These are phyloP conservation scores for Starmera dryadoides DNA, from an alignment of 805 yeast genomes.

Conservation along the genomic window DNA sequence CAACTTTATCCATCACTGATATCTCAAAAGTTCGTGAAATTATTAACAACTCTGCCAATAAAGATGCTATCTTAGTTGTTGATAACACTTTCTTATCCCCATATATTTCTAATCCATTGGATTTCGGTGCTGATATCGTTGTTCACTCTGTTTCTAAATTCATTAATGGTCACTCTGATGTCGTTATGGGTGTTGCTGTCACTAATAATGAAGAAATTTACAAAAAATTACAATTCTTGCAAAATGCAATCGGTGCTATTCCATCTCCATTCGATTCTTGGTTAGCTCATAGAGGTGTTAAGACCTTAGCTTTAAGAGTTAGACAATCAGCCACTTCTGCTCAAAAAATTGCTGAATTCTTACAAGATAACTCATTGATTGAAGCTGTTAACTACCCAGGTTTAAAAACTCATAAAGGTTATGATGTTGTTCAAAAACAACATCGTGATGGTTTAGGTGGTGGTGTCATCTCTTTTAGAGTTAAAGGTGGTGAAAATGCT, in stretches of 20 bases:
- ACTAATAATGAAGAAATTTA: conserved; percentile 55
- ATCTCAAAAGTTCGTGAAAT: conserved; percentile 53
- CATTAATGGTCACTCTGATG: conserved; percentile 90
- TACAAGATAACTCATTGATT: conserved; percentile 44
- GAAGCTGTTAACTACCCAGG: conserved; percentile 80
- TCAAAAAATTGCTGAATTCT: conserved; percentile 58
- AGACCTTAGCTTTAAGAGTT: conserved; percentile 77
- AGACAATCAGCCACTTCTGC: conserved; percentile 65
- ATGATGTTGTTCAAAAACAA: conserved; percentile 59
- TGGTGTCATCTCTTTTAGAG: conserved; percentile 86
- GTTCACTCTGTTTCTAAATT: conserved; percentile 87
- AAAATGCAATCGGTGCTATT: conserved; percentile 82
- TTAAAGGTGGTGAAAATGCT: conserved; percentile 72
- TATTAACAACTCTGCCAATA: conserved; percentile 42
- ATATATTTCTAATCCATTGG: conserved; percentile 77
- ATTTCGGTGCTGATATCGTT: conserved; percentile 79
- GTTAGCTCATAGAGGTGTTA: conserved; percentile 89
- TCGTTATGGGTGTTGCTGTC: conserved; percentile 78
- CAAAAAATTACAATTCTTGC: conserved; percentile 66
- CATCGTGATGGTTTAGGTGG: conserved; percentile 86
- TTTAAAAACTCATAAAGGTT: conserved; percentile 54
- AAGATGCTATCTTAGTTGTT: conserved; percentile 58
- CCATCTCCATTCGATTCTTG: conserved; percentile 89
- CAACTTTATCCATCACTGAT: conserved; percentile 75
- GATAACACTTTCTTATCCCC: conserved; percentile 89